These are phyloP conservation scores for Mycosarcoma mackinlayi DNA, from an alignment of 1,284 basidiomycete species.

Conservation along the genomic window DNA sequence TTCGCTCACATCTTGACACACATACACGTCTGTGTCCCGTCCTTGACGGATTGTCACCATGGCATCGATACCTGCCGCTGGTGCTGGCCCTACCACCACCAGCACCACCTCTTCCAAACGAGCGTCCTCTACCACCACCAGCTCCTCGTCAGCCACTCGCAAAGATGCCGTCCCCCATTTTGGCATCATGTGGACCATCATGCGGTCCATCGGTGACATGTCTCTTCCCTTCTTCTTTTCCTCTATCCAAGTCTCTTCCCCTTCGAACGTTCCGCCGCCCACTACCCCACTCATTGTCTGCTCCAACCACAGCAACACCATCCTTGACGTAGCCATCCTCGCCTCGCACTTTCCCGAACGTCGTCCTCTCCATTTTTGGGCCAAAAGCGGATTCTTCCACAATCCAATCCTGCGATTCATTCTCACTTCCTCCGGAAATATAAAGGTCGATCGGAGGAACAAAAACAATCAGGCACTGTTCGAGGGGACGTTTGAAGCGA, in stretches of 20 bases:
- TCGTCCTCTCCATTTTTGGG: slow-evolving; percentile 92
- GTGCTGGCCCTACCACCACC: neutral
- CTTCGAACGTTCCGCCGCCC: slow-evolving; percentile 28
- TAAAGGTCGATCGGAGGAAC: slow-evolving; percentile 91
- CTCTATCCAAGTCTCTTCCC: slow-evolving; percentile 28
- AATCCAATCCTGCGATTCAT: slow-evolving; percentile 77
- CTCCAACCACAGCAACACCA: slow-evolving; percentile 71
- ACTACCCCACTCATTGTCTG: slow-evolving; percentile 50
- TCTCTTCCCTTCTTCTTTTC: slow-evolving; percentile 53
- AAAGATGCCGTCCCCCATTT: slow-evolving; percentile 31
- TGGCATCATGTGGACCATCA: slow-evolving; percentile 55
- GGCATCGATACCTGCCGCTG: slow-evolving; percentile 3
- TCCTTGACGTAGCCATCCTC: slow-evolving; percentile 65
- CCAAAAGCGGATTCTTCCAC: slow-evolving; percentile 77
- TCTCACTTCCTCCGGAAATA: slow-evolving; percentile 89
- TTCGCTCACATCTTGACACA: neutral
- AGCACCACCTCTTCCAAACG: neutral
- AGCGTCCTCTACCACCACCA: slow-evolving; percentile 15
- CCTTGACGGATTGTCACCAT: neutral
- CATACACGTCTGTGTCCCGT: slow-evolving; percentile 6
- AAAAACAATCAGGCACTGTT: slow-evolving; percentile 91
- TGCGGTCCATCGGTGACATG: slow-evolving; percentile 55
- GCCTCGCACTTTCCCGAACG: slow-evolving; percentile 78
- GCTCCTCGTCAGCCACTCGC: neutral
- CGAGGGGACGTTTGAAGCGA: slow-evolving; percentile 85